These are phyloP conservation scores for Vitis hybrid DNA, from an alignment of 177 flowering plant genomes.

Conservation along the genomic window DNA sequence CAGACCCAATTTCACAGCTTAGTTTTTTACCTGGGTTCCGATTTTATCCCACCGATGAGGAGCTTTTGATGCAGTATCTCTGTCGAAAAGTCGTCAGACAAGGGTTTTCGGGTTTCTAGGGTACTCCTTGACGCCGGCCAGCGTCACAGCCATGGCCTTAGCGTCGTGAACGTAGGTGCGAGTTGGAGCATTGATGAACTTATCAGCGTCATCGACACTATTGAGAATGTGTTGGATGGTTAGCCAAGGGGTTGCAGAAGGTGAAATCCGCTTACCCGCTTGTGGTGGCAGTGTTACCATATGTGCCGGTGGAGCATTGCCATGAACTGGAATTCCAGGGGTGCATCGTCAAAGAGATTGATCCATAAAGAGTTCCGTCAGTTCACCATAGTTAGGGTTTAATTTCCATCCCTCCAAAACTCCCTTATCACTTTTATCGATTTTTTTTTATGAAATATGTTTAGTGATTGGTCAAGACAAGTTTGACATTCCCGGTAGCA, in stretches of 20 bases:
- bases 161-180: conserved; percentile 18
- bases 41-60: conserved; percentile 79
- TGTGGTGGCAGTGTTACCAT: conserved; percentile 64
- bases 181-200: conserved; percentile 4
- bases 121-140: conserved; percentile 29
- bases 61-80: conserved; percentile 69
- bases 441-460: too few relatives aligned
- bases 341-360: conserved; percentile 5
- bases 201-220: conserved; percentile 3
- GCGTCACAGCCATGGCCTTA: conserved; percentile 22
- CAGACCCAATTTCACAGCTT: conserved; percentile 49
- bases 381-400: too few relatives aligned
- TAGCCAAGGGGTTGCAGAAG: conserved; percentile 59
- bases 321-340: conserved; percentile 36
- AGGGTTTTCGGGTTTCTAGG: conserved; percentile 28
- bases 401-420: too few relatives aligned
- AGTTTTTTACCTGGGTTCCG: conserved; percentile 78
- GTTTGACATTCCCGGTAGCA: too few relatives aligned
- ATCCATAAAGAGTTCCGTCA: too few relatives aligned
- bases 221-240: conserved; percentile 11
- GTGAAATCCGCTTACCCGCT: conserved; percentile 51
- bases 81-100: conserved; percentile 63
- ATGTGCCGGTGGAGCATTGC: conserved; percentile 63
- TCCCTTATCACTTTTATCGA: too few relatives aligned
- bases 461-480: too few relatives aligned